Conservation (phyloP, 306 rosid species). For the Cicer pinnatifidum region DNA sequence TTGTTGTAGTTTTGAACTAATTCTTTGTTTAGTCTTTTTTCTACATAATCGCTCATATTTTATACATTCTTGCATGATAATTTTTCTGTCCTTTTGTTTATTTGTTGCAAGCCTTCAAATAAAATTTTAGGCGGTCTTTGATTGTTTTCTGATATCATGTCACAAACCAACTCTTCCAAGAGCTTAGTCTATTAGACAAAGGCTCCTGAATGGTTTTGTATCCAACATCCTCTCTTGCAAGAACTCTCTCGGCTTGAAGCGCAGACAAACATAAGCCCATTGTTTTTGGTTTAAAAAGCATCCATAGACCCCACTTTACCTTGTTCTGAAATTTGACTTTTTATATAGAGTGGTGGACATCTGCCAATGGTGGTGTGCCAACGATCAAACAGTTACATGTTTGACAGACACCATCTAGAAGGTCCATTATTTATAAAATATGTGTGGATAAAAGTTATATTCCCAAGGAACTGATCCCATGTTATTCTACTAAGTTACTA, state of each 20-base stretch:
- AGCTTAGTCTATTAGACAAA: conserved; percentile 13
- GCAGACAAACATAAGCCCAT: not conserved
- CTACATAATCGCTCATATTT: not conserved
- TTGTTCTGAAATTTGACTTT: not conserved
- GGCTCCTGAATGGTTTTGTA: not conserved
- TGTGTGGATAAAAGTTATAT: conserved; percentile 7
- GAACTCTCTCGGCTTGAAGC: conserved; percentile 1
- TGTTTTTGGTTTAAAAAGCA: not conserved
- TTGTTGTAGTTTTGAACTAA: conserved; percentile 2
- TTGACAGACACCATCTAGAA: conserved; percentile 9
- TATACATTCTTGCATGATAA: not conserved
- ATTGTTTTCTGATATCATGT: conserved; percentile 8
- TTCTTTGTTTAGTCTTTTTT: not conserved
- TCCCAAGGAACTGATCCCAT: conserved; percentile 9
- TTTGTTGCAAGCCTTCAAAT: not conserved
- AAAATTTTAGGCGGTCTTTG: conserved; percentile 6
- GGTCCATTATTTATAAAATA: not conserved
- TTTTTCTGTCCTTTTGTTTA: not conserved
- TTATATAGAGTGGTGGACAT: not conserved
- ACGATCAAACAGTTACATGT: conserved; percentile 8
- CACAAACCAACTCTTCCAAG: not conserved
- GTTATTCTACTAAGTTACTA: conserved; percentile 15
- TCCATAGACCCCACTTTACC: not conserved
- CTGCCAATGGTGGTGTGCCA: not conserved
- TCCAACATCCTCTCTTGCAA: conserved; percentile 17